Percentiles rank a stretch among this genome's conserved stretches.
These are phyloP conservation scores for Quercus mongolica DNA, from an alignment of 306 rosid genomes.

Conservation along the genomic window DNA sequence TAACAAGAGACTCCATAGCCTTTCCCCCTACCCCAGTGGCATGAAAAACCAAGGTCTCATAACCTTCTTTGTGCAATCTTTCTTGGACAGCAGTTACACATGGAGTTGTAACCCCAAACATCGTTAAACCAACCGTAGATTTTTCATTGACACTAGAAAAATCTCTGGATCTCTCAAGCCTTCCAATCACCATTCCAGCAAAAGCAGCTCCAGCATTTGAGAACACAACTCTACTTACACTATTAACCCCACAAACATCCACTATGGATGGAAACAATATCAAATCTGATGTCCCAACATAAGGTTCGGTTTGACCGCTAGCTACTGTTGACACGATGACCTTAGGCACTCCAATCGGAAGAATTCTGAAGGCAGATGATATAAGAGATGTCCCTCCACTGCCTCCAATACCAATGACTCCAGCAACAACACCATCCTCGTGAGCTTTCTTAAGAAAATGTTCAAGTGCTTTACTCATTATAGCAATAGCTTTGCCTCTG, in stretches of 20 bases:
- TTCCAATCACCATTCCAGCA: slow-evolving; percentile 83
- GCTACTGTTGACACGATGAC: slow-evolving; percentile 84
- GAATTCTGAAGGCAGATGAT: slow-evolving; percentile 58
- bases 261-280: slow-evolving; percentile 72
- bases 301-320: slow-evolving; percentile 83
- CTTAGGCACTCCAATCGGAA: slow-evolving; percentile 83
- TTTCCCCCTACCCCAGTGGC: slow-evolving; percentile 95
- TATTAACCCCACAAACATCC: slow-evolving; percentile 76
- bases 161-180: slow-evolving; percentile 40
- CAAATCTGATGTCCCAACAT: slow-evolving; percentile 74
- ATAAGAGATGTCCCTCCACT: slow-evolving; percentile 85
- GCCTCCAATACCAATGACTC: slow-evolving; percentile 80
- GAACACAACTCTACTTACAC: slow-evolving; percentile 66
- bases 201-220: slow-evolving; percentile 84
- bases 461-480: slow-evolving; percentile 70
- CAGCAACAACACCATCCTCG: slow-evolving; percentile 45
- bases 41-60: slow-evolving; percentile 82
- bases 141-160: slow-evolving; percentile 32
- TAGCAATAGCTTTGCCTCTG: slow-evolving; percentile 65
- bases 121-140: slow-evolving; percentile 71
- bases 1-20: slow-evolving; percentile 92
- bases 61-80: slow-evolving; percentile 69
- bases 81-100: slow-evolving; percentile 71
- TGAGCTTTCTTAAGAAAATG: slow-evolving; percentile 44
- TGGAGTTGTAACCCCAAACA: slow-evolving; percentile 91